These are phyloP conservation scores for Tolypocladium tundrense DNA, from an alignment of 2,329 filamentous ascomycete genomes.

Conservation along the genomic window DNA sequence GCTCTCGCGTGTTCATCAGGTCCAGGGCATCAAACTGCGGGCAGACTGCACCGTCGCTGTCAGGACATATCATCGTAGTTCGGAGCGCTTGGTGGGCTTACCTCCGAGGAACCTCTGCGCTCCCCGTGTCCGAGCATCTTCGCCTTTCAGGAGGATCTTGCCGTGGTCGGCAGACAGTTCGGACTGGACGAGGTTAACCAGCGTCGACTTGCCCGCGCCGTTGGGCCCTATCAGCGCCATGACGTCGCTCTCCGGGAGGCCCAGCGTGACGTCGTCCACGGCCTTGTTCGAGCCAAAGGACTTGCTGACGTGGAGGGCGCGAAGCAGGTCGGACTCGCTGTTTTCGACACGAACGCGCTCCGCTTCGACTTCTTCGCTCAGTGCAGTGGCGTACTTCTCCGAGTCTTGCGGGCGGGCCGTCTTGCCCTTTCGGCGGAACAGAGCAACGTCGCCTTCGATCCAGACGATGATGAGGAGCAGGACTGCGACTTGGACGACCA, in stretches of 20 bases:
- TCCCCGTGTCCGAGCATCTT: slow-evolving; percentile 43
- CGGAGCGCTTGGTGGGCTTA: slow-evolving; percentile 25
- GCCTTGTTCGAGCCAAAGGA: slow-evolving; percentile 60
- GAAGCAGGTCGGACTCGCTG: slow-evolving; percentile 48
- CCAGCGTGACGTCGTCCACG: slow-evolving; percentile 72
- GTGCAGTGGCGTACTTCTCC: neutral
- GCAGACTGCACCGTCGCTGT: slow-evolving; percentile 46
- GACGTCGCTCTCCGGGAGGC: slow-evolving; percentile 62
- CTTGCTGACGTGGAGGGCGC: slow-evolving; percentile 66
- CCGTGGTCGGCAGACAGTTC: slow-evolving; percentile 58
- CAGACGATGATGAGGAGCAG: slow-evolving; percentile 62
- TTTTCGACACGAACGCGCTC: slow-evolving; percentile 53
- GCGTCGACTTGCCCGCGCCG: slow-evolving; percentile 78
- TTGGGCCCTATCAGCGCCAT: slow-evolving; percentile 80
- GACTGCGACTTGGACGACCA: slow-evolving; percentile 58
- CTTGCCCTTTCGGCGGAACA: slow-evolving; percentile 26
- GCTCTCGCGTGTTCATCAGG: slow-evolving; percentile 71
- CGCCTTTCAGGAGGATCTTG: slow-evolving; percentile 64
- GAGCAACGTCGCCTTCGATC: slow-evolving; percentile 59
- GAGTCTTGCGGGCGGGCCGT: neutral
- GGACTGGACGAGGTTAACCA: slow-evolving; percentile 71
- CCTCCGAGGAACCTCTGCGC: slow-evolving; percentile 59
- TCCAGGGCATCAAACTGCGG: slow-evolving; percentile 79
- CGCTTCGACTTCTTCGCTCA: slow-evolving; percentile 24
- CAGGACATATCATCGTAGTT: neutral